Base-by-base conservation (phyloP, 2,329 filamentous ascomycete genomes). In the Ascochyta clinopodiicola region DNA sequence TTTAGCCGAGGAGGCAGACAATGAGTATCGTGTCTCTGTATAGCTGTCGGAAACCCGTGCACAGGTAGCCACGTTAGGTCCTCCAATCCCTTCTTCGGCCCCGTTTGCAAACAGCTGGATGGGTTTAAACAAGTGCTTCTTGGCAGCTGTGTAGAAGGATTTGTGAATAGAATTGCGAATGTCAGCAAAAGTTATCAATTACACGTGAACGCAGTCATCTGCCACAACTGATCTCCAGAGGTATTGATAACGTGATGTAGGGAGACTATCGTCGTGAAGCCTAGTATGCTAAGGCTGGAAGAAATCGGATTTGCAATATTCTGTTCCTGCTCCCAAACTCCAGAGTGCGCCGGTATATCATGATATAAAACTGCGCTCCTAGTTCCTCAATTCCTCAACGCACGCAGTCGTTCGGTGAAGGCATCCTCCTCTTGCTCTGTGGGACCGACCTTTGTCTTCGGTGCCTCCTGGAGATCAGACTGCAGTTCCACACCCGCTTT, bases 401-500 rank as follows among this genome's bases (percentile, higher is more conserved):
- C 83, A 54, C 83, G 77, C 67, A 86, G 74, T 54, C 83, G 76
- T 76, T 86, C 83, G 3, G 82, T 82, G 63, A 94, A 79, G 25
- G 86, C 88, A 71, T 94, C 90, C 75, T 94, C 90, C 73, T 91
- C 87, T 71, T 92, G 89, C 56, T 90, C 86, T 2, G 88, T 90
- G 2, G 88, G 88, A 60, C 90, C 88, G 55, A 81, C 82, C 73
- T 83, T 82, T 5, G 79, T 78, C 67, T 82, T 82, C 17, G 83
- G 79, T 7, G 88, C 83, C 12, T 78, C 78, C 51, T 81, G 80
- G 76, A 96, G 86, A 77, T 95, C 90, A 72, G 89, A 84, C 63
- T 86, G 86, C 58, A 96, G 81, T 76, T 95, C 90, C 47, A 96
- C 85, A 49, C 92, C 92, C 9, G 90, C 91, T 75, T 96, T 92